These are phyloP conservation scores for Gyrodon tennesseensis DNA, from an alignment of 1,284 basidiomycete genomes.

Conservation along the genomic window DNA sequence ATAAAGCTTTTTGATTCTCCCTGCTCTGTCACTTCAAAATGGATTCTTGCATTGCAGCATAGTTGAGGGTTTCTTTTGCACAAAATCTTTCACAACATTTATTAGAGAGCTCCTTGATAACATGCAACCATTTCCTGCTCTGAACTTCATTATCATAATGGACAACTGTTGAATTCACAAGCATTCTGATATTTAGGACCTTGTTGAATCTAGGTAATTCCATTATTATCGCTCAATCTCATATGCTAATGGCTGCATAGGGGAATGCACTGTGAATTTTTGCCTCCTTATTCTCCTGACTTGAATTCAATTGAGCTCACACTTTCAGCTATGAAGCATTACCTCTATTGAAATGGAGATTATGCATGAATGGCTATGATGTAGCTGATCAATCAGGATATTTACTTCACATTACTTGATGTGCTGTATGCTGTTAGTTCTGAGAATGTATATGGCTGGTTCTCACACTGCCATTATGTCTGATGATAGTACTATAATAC, in stretches of 20 bases:
- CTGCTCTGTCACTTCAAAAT: too few relatives aligned
- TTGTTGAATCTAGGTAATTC: background rate
- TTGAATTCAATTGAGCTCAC: conserved; percentile 6
- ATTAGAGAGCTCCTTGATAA: too few relatives aligned
- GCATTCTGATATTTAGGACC: background rate
- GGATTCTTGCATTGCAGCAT: too few relatives aligned
- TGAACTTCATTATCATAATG: background rate
- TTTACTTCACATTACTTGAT: background rate
- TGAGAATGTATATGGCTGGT: too few relatives aligned
- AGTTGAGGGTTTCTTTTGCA: too few relatives aligned
- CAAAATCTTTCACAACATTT: too few relatives aligned
- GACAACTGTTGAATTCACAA: conserved; percentile 1
- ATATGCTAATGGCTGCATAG: background rate
- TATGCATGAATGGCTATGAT: background rate
- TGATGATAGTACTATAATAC: too few relatives aligned
- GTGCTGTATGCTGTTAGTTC: too few relatives aligned
- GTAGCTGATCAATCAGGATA: background rate
- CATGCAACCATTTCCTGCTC: conserved; percentile 1
- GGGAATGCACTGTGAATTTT: background rate
- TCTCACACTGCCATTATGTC: too few relatives aligned
- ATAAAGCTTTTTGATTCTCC: too few relatives aligned
- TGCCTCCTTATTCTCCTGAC: background rate
- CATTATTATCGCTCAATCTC: background rate
- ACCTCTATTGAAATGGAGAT: background rate
- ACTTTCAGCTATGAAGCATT: conserved; percentile 3